A percentile compares a stretch with the other conserved stretches of the same genome.
These are phyloP conservation scores for Platanthera guangdongensis DNA, from an alignment of 106 monocot species.

Conservation along the genomic window DNA sequence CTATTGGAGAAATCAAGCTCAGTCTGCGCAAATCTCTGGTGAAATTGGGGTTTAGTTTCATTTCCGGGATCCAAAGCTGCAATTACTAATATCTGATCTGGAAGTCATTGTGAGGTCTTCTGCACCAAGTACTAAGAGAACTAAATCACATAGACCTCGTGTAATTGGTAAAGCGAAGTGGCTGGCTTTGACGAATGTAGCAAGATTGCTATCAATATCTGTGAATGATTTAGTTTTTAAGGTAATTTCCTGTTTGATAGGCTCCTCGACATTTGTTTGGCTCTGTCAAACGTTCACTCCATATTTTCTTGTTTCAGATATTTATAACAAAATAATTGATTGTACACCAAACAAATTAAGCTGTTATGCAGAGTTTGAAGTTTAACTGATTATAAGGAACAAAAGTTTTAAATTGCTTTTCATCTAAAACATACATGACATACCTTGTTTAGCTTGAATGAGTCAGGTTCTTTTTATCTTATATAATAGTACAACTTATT, in stretches of 20 bases:
- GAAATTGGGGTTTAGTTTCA: slow-evolving; percentile 59
- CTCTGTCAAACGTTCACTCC: not conserved
- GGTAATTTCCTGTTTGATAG: slow-evolving; percentile 27
- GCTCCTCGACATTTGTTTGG: not conserved
- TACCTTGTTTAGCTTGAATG: too few species aligned
- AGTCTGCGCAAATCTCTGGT: slow-evolving; percentile 52
- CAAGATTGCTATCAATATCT: slow-evolving; percentile 71
- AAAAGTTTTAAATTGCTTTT: too few species aligned
- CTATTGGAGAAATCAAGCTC: slow-evolving; percentile 86
- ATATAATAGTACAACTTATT: too few species aligned
- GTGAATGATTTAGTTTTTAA: slow-evolving; percentile 74
- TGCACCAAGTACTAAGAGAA: slow-evolving; percentile 28
- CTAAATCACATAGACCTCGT: slow-evolving; percentile 29
- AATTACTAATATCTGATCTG: slow-evolving; percentile 75
- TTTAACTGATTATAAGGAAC: not conserved
- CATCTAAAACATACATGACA: too few species aligned
- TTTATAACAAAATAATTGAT: not conserved
- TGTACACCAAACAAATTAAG: not conserved
- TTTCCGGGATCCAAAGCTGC: slow-evolving; percentile 77
- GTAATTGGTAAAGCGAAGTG: slow-evolving; percentile 55
- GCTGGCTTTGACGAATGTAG: slow-evolving; percentile 57
- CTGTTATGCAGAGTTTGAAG: not conserved
- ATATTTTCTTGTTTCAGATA: not conserved
- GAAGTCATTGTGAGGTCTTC: slow-evolving; percentile 51
- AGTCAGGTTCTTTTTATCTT: too few species aligned